Percentiles rank a stretch among this genome's conserved stretches.
Conservation (phyloP, 2,329 filamentous ascomycete species). For the Bipolaris bicolor region DNA sequence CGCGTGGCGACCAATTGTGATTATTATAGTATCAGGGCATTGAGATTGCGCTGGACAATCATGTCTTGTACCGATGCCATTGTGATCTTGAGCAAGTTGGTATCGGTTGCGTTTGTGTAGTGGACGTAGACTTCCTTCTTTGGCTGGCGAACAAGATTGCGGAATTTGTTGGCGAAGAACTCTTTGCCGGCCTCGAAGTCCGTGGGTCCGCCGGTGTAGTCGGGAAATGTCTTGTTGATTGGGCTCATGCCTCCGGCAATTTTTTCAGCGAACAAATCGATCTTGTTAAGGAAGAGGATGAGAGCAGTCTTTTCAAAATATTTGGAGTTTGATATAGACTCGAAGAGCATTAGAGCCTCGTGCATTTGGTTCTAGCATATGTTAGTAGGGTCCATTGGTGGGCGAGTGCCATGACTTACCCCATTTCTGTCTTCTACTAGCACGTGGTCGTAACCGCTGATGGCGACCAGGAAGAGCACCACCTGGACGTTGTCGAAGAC, state of each 20-base stretch:
- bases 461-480: constrained; percentile 89
- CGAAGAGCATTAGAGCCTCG: constrained; percentile 61
- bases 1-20: constrained; percentile 3
- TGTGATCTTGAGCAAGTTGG: constrained; percentile 62
- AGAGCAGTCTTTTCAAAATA: constrained; percentile 60
- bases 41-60: constrained; percentile 61
- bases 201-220: constrained; percentile 53
- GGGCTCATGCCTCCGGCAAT: constrained; percentile 54
- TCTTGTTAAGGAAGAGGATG: constrained; percentile 62
- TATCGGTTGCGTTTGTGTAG: constrained; percentile 61
- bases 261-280: constrained; percentile 60
- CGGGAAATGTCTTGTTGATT: constrained; percentile 58
- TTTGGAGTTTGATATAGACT: constrained; percentile 59
- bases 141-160: constrained; percentile 56
- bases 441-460: constrained; percentile 96
- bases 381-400: constrained; percentile 13
- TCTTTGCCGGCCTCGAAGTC: constrained; percentile 57
- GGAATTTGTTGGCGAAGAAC: constrained; percentile 60
- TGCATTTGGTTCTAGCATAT: constrained; percentile 59
- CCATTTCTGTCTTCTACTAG: constrained; percentile 95
- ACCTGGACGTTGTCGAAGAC: constrained; percentile 95
- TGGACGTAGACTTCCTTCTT: constrained; percentile 60
- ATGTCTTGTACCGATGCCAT: constrained; percentile 61
- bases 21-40: constrained; percentile 54
- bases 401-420: constrained; percentile 61